Evolutionary conservation across 2,329 filamentous ascomycete species (phyloP), one percentile per base, ranked within the genome.

Genomic region (Arthrobotrys iridis): DNA sequence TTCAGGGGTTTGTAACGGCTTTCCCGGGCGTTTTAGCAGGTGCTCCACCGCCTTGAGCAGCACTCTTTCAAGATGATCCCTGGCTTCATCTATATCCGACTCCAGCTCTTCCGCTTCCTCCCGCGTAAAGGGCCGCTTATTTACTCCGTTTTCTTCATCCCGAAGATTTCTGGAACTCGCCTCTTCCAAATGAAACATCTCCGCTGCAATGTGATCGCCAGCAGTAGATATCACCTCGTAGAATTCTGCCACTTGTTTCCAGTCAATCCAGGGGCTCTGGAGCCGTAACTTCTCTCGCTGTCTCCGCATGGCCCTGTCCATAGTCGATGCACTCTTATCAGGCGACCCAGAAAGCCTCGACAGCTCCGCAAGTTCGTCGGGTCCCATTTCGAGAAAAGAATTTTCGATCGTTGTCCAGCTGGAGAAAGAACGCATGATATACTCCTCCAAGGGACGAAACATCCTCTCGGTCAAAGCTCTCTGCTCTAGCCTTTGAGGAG

Each of bases 1-100:
- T 74, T 89, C 87, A 0, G 91, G 88, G 24, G 88, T 87, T 52
- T 85, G 86, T 58, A 97, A 81, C 4, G 87, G 87, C 30, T 89
- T 87, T 0, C 91, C 89, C 0, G 93, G 93, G 15, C 93, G 87
- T 81, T 93, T 96, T 18, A 97, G 84, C 5, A 96, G 82, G 78
- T 87, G 89, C 81, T 97, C 93, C 0, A 88, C 91, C 7, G 89
- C 89, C 81, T 93, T 96, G 22, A 97, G 83, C 5, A 97, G 82
- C 0, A 88, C 86, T 65, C 89, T 85, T 72, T 92, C 89, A 11
- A 89, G 82, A 81, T 93, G 91, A 24, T 88, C 84, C 79, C 92
- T 89, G 1, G 90, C 91, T 76, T 88, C 86, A 26, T 88, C 85
- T 37, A 89, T 84, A 28, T 79, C 77, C 6, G 71, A 45, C 76